These are phyloP conservation scores for Mycosphaerelloides madeirae DNA, from an alignment of 2,329 filamentous ascomycete genomes.

Conservation along the genomic window DNA sequence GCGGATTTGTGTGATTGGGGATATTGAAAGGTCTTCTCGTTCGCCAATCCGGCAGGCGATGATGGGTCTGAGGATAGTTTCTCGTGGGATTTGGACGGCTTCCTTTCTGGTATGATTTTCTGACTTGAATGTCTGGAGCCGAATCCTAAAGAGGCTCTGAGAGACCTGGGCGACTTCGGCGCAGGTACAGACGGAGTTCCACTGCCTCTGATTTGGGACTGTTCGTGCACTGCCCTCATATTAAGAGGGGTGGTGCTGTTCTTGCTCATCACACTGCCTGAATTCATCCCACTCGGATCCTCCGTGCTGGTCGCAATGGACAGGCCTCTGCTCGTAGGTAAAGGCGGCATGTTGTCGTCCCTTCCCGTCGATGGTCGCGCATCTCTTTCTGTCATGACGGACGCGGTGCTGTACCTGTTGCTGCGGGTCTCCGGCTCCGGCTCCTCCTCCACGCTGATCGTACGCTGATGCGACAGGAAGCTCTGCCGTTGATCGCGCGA, in stretches of 20 bases:
- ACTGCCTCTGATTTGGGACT: conserved; percentile 4
- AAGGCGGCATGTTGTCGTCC: conserved; percentile 44
- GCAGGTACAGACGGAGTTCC: neutral
- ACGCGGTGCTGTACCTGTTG: conserved; percentile 58
- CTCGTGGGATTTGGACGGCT: conserved; percentile 34
- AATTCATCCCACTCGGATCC: conserved; percentile 4
- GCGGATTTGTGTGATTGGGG: neutral
- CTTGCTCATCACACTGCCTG: conserved; percentile 57
- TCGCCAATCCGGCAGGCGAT: conserved; percentile 49
- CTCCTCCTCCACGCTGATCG: conserved; percentile 16
- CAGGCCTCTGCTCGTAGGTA: conserved; percentile 70
- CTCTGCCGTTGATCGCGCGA: conserved; percentile 28
- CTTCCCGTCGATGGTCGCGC: conserved; percentile 20
- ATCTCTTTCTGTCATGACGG: conserved; percentile 45
- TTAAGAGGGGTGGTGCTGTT: conserved; percentile 73
- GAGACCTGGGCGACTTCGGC: conserved; percentile 28
- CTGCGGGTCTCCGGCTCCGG: conserved; percentile 34
- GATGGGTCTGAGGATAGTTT: conserved; percentile 78
- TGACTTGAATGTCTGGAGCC: conserved; percentile 19
- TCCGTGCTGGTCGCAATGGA: conserved; percentile 50
- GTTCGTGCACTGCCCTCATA: conserved; percentile 5
- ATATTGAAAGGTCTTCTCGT: conserved; percentile 13
- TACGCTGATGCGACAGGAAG: conserved; percentile 1
- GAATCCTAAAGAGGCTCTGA: conserved; percentile 27
- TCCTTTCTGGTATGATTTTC: conserved; percentile 13